phyloP scores from a whole-genome alignment of 805 yeast genomes.

The Wickerhamiella sergipiensis region DNA sequence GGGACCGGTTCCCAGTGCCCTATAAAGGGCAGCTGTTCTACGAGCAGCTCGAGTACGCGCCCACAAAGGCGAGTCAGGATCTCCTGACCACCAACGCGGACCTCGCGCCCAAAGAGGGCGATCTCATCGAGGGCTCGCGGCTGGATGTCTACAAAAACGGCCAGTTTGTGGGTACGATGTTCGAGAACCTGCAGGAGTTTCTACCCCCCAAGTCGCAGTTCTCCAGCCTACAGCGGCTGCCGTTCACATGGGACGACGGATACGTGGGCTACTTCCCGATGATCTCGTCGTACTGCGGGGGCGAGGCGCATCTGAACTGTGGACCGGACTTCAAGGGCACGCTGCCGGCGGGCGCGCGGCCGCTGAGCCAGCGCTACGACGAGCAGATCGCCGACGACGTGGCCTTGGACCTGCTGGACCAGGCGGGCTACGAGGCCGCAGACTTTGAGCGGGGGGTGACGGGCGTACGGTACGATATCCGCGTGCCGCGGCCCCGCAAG shows the following conservation, averaged over 20 bases:
- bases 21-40: conserved; percentile 65
- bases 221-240: conserved; percentile 8
- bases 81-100: conserved; percentile 30
- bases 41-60: conserved; percentile 72
- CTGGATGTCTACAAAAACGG: conserved; percentile 74
- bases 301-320: conserved; percentile 56
- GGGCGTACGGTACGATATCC: neutral
- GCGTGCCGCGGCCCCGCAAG: neutral
- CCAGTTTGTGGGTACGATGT: conserved; percentile 44
- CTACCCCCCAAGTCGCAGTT: conserved; percentile 59
- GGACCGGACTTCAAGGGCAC: conserved; percentile 40
- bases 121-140: conserved; percentile 33
- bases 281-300: conserved; percentile 68
- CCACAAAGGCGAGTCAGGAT: conserved; percentile 60
- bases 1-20: conserved; percentile 82
- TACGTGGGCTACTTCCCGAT: conserved; percentile 84
- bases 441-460: conserved; percentile 3
- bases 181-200: conserved; percentile 57
- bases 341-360: conserved; percentile 27
- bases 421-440: conserved; percentile 23
- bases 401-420: conserved; percentile 74
- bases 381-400: conserved; percentile 69
- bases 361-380: conserved; percentile 46
- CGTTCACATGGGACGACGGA: conserved; percentile 49
- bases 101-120: conserved; percentile 11